A percentile compares a stretch with the other conserved stretches of the same genome.
Evolutionary conservation across 257 asterid genomes (phyloP).

Genomic region (Gentiana macrophylla): DNA sequence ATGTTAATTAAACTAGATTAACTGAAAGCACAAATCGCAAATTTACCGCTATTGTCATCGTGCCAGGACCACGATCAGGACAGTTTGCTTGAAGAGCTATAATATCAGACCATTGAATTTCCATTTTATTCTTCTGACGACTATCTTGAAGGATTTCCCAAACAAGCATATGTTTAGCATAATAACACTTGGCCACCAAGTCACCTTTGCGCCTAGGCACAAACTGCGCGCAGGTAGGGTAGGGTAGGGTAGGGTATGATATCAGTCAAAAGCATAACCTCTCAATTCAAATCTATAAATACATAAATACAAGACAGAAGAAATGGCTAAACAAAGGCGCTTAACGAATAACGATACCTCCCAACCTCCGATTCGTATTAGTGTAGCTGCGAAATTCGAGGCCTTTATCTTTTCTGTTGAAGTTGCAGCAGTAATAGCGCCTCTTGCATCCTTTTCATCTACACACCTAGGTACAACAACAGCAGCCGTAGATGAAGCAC

Average conservation of each 20-base stretch:
- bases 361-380: slow-evolving; percentile 74
- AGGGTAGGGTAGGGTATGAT: too few species aligned
- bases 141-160: slow-evolving; percentile 91
- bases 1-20: not conserved
- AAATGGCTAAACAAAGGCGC: not conserved
- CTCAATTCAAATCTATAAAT: not conserved
- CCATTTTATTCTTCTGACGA: slow-evolving; percentile 66
- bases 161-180: slow-evolving; percentile 80
- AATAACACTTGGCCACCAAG: slow-evolving; percentile 89
- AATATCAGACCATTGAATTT: slow-evolving; percentile 84
- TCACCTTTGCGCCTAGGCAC: slow-evolving; percentile 67
- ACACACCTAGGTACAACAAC: too few species aligned
- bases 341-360: slow-evolving; percentile 56
- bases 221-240: slow-evolving; percentile 36
- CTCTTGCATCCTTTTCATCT: slow-evolving; percentile 27
- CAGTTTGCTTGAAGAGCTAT: slow-evolving; percentile 55
- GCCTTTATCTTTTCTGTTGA: slow-evolving; percentile 73
- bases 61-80: slow-evolving; percentile 48
- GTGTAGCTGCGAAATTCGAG: slow-evolving; percentile 54
- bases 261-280: too few species aligned
- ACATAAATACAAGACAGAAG: not conserved
- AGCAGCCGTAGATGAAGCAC: slow-evolving; percentile 16
- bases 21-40: not conserved
- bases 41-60: slow-evolving; percentile 59
- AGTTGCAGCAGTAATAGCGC: slow-evolving; percentile 18